Base-by-base conservation (phyloP, 164 flowering plant species). In the Vitis cinerea region DNA sequence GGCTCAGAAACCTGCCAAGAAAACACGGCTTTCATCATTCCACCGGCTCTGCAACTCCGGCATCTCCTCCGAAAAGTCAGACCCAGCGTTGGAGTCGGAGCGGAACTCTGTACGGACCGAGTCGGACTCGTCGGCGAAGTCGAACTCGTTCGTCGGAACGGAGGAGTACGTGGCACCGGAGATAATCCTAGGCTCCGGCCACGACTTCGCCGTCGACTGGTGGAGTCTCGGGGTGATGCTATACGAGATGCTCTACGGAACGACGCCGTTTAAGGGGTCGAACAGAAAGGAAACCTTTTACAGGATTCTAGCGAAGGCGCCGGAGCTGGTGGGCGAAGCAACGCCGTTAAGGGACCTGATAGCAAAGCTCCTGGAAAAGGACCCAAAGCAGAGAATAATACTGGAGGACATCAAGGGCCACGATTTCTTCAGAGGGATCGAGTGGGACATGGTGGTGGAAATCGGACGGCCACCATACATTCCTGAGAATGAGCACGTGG, bases 81-180 rank as follows among this genome's bases (percentile, higher is more conserved):
- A 37, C 44, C 27, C 27, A 23, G 27, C 27, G 27, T 23, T 23
- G 27, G 27, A 23, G 27, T 37, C 44, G 44, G 44, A 37, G 44
- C 52, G 1, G 55, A 61, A 10, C 12, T 31, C 69, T 57, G 61
- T 13, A 13, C 48, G 14, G 52, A 62, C 73, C 4, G 79, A 65
- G 56, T 73, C 83, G 3, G 81, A 75, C 52, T 54, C 86, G 52
- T 37, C 53, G 4, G 80, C 71, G 69, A 89, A 85, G 60, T 84
- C 94, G 4, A 90, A 90, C 82, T 94, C 98, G 63, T 92, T 94
- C 78, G 98, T 92, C 2, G 98, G 98, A n/a, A 90, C 98, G 62
- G 94, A 90, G 81, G 97, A 94, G 77, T 94, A 94, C 81, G 88
- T 94, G 68, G 87, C 98, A 23, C 98, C 98, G 56, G 98, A 94